phyloP scores from a whole-genome alignment of 2,329 filamentous ascomycete species.

The Talaromyces verruculosus region DNA sequence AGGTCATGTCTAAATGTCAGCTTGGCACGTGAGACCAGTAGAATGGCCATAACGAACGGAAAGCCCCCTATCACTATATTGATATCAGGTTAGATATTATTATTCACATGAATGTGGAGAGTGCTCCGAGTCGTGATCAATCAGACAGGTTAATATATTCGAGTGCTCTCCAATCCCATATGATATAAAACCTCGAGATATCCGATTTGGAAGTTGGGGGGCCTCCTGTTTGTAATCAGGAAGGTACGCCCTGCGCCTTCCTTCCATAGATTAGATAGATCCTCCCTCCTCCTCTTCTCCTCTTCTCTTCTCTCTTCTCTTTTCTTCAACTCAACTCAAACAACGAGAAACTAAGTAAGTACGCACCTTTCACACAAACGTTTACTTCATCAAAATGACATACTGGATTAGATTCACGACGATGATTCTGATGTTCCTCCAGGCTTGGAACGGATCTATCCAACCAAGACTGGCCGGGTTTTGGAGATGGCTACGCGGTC shows the following conservation, averaged over 20 bases:
- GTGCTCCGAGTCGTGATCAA: too few species aligned
- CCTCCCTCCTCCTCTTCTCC: not conserved
- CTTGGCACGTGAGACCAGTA: not conserved
- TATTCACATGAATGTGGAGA: too few species aligned
- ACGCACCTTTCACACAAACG: not conserved
- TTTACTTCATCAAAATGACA: not conserved
- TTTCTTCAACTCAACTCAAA: not conserved
- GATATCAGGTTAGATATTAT: too few species aligned
- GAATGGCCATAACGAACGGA: too few species aligned
- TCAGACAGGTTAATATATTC: too few species aligned
- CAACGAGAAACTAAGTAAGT: not conserved
- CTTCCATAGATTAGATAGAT: not conserved
- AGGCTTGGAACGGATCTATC: not conserved
- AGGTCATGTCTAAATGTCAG: not conserved
- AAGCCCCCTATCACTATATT: too few species aligned
- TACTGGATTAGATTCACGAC: not conserved
- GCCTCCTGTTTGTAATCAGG: not conserved
- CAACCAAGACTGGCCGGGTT: not conserved
- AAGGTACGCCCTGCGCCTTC: not conserved
- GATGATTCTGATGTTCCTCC: not conserved
- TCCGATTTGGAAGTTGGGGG: too few species aligned
- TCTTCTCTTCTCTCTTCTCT: not conserved
- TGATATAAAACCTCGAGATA: too few species aligned
- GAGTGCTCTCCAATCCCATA: too few species aligned
- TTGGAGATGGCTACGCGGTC: not conserved